These are phyloP conservation scores for Narthecium ossifragum DNA, from an alignment of 106 monocot species.

Conservation along the genomic window DNA sequence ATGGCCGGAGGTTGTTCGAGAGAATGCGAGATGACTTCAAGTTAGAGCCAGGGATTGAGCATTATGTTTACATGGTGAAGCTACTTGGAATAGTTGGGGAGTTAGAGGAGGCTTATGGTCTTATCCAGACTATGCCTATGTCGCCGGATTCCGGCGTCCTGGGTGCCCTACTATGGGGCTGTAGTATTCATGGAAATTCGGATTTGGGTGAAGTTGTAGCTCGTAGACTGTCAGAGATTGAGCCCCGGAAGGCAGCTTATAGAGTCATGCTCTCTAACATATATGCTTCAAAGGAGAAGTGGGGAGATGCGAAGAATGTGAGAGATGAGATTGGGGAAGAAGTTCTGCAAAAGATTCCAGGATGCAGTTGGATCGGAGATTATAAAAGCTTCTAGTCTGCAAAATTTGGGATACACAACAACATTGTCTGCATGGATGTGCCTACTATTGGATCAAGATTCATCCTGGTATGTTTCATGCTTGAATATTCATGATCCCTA, in stretches of 20 bases:
- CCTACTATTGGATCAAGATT: too few relatives aligned
- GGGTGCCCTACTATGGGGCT: conserved; percentile 74
- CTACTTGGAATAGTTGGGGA: conserved; percentile 42
- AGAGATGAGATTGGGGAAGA: conserved; percentile 26
- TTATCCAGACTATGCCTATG: conserved; percentile 48
- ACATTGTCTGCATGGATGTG: too few relatives aligned
- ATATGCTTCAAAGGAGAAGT: conserved; percentile 47
- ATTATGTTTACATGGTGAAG: conserved; percentile 71
- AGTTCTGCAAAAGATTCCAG: conserved; percentile 33
- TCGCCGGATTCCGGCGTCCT: conserved; percentile 43
- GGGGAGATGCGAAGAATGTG: conserved; percentile 34
- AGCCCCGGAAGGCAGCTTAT: conserved; percentile 43
- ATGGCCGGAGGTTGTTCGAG: conserved; percentile 30
- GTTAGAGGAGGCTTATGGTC: conserved; percentile 48
- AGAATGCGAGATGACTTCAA: conserved; percentile 49
- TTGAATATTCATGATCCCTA: too few relatives aligned
- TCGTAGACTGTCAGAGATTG: conserved; percentile 25
- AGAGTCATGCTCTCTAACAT: conserved; percentile 68
- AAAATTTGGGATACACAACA: too few relatives aligned
- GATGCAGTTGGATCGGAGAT: conserved; percentile 40
- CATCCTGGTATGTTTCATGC: too few relatives aligned
- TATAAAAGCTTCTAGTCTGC: too few relatives aligned
- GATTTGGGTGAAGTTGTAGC: conserved; percentile 42
- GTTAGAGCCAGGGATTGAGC: conserved; percentile 35
- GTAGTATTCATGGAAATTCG: conserved; percentile 39